A percentile compares a stretch with the other conserved stretches of the same genome.
Conservation (phyloP, 768 basidiomycete species). For the Pleurotus giganteus region DNA sequence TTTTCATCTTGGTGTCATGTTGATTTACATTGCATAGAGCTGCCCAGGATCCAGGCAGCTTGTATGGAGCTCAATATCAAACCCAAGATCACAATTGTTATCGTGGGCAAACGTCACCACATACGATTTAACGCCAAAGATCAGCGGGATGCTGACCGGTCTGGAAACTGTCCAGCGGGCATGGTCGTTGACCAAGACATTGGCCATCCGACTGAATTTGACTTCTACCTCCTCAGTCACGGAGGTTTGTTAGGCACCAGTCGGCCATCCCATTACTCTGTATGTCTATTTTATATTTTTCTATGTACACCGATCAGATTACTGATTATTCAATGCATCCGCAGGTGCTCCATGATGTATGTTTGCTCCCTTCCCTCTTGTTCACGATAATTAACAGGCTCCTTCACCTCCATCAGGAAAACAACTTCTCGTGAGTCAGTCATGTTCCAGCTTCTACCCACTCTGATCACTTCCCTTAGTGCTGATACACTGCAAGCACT, state of each 20-base stretch:
- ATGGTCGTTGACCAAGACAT: conserved; percentile 76
- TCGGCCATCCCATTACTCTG: conserved; percentile 56
- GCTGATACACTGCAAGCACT: conserved; percentile 61
- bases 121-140: conserved; percentile 55
- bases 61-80: conserved; percentile 56
- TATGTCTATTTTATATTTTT: conserved; percentile 3
- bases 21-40: conserved; percentile 1
- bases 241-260: conserved; percentile 75
- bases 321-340: not conserved
- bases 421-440: conserved; percentile 41
- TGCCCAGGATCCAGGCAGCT: conserved; percentile 45
- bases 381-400: not conserved
- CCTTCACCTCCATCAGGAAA: conserved; percentile 29
- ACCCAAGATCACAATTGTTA: conserved; percentile 69
- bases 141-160: conserved; percentile 52
- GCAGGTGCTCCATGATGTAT: conserved; percentile 36
- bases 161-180: conserved; percentile 74
- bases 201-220: conserved; percentile 70
- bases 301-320: too few species aligned
- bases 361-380: conserved; percentile 17
- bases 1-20: not conserved
- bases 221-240: conserved; percentile 79
- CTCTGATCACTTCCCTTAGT: conserved; percentile 22
- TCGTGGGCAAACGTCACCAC: conserved; percentile 80
- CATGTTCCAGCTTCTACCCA: not conserved